Conservation (phyloP, 352 stramenopile genomes). For the Plasmopara halstedii region DNA sequence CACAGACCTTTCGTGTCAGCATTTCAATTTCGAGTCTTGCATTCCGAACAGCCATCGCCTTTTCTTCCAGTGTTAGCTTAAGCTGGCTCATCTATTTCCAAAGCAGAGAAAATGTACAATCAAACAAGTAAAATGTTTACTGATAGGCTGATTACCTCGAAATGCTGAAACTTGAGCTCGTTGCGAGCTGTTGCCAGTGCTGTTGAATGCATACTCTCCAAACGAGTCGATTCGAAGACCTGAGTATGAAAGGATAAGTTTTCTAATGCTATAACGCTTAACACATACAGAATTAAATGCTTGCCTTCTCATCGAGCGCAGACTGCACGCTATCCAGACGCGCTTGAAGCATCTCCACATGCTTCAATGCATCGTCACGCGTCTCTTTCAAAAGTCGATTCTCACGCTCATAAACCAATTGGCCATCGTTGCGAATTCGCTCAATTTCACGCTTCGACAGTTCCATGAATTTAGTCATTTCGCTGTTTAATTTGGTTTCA, state of each 20-base stretch:
- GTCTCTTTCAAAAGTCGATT: slow-evolving; percentile 63
- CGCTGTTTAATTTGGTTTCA: slow-evolving; percentile 55
- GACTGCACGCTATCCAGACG: slow-evolving; percentile 39
- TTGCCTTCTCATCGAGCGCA: slow-evolving; percentile 46
- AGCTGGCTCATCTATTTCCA: slow-evolving; percentile 47
- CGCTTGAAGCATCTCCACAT: slow-evolving; percentile 45
- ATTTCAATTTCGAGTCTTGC: slow-evolving; percentile 48
- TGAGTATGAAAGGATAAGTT: slow-evolving; percentile 5
- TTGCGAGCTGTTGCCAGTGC: slow-evolving; percentile 38
- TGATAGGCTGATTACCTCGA: slow-evolving; percentile 52
- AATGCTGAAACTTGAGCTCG: slow-evolving; percentile 77
- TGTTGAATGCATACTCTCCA: slow-evolving; percentile 47
- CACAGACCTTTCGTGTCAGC: slow-evolving; percentile 56
- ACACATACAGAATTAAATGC: not conserved
- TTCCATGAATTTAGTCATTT: slow-evolving; percentile 65
- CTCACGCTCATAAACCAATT: slow-evolving; percentile 65
- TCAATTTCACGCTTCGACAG: slow-evolving; percentile 64
- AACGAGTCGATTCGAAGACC: slow-evolving; percentile 43
- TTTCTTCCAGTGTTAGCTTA: slow-evolving; percentile 53
- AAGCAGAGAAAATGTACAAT: not conserved
- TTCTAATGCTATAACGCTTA: not conserved
- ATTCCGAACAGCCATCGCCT: slow-evolving; percentile 24
- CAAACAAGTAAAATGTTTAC: not conserved
- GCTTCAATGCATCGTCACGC: slow-evolving; percentile 50
- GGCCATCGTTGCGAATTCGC: slow-evolving; percentile 48